Evolutionary conservation across 202 grass and related monocot species (phyloP).

Genomic region (Setaria italica): DNA sequence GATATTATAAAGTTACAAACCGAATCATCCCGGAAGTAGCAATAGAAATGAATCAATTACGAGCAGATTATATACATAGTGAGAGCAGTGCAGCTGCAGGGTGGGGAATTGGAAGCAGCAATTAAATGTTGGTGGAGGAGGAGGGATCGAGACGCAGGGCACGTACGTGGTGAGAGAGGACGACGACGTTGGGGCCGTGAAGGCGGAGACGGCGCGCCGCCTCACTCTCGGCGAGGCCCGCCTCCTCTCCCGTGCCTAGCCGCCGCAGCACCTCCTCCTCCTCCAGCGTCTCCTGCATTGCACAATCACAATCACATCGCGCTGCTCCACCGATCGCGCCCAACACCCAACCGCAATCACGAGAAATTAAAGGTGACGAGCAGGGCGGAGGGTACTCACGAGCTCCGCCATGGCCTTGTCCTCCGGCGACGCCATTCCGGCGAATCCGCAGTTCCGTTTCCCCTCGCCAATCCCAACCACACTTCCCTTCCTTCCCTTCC

Average conservation of each 20-base stretch:
- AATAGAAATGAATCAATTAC: neutral
- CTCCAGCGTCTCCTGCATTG: slow-evolving; percentile 41
- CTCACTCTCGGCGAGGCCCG: slow-evolving; percentile 41
- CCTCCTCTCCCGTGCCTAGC: slow-evolving; percentile 36
- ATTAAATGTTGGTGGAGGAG: neutral
- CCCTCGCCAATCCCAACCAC: too few relatives aligned
- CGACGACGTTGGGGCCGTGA: slow-evolving; percentile 44
- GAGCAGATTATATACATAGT: neutral
- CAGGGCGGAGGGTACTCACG: neutral
- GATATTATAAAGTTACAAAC: too few relatives aligned
- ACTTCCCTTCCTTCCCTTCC: too few relatives aligned
- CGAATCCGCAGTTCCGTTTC: too few relatives aligned
- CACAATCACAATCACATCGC: slow-evolving; percentile 4
- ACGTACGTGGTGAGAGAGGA: slow-evolving; percentile 43
- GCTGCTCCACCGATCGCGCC: too few relatives aligned
- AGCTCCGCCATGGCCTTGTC: slow-evolving; percentile 42
- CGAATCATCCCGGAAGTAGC: neutral
- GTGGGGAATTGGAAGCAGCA: neutral
- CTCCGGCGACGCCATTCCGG: slow-evolving; percentile 40
- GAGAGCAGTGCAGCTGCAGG: neutral
- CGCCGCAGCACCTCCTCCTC: slow-evolving; percentile 49
- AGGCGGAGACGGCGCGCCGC: slow-evolving; percentile 44
- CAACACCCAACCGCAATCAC: too few relatives aligned
- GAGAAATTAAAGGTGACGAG: neutral
- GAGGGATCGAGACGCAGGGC: neutral